Percentiles rank a stretch among this genome's conserved stretches.
Conservation (phyloP, 2,329 filamentous ascomycete species). For the Sporothrix inflata region DNA sequence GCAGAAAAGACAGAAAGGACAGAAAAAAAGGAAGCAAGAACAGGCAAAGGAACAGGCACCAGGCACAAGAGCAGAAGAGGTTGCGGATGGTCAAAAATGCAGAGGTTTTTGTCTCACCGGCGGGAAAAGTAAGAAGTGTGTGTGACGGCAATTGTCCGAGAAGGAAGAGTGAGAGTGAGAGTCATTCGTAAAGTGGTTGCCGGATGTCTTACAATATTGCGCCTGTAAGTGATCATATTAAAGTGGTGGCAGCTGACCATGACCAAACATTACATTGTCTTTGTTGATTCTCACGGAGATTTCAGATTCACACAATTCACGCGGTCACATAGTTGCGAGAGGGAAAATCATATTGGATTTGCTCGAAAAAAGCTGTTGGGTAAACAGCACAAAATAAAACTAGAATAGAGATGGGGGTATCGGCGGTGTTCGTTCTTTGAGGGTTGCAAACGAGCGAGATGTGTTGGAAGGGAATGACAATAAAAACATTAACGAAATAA, state of each 20-base stretch:
- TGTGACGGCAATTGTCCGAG: slow-evolving; percentile 7
- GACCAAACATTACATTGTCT: background rate
- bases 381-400: background rate
- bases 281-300: background rate
- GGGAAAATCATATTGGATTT: background rate
- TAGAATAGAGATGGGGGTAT: slow-evolving; percentile 4
- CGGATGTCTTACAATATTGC: background rate
- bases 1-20: background rate
- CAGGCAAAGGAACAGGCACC: background rate
- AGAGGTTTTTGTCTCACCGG: background rate
- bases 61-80: background rate
- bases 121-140: background rate
- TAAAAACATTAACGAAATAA: background rate
- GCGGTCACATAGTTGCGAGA: background rate
- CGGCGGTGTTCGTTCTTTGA: background rate
- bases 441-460: background rate
- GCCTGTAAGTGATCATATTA: background rate
- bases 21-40: background rate
- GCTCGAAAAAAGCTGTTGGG: background rate
- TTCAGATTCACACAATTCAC: background rate
- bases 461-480: background rate
- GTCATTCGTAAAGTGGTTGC: background rate
- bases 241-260: background rate
- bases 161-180: background rate
- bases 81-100: background rate